Conservation (phyloP, 1,284 basidiomycete species). For the Malassezia dermatis region DNA sequence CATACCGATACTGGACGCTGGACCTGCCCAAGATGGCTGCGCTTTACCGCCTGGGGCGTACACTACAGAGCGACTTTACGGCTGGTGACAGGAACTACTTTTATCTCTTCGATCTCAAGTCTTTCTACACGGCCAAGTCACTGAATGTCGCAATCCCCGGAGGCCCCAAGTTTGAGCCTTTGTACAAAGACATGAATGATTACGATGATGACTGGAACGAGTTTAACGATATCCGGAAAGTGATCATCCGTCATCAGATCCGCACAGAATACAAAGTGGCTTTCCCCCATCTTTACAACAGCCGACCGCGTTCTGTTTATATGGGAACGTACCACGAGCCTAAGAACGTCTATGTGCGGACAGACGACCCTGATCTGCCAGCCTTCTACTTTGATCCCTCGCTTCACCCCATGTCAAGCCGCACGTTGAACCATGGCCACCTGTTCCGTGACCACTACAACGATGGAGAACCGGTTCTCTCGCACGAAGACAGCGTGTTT, state of each 20-base stretch:
- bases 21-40: conserved; percentile 91
- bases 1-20: conserved; percentile 86
- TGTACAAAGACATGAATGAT: conserved; percentile 76
- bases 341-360: conserved; percentile 96
- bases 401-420: conserved; percentile 59
- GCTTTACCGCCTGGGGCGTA: conserved; percentile 85
- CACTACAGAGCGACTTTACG: conserved; percentile 80
- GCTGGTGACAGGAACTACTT: conserved; percentile 66
- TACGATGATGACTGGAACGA: conserved; percentile 99
- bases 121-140: conserved; percentile 90
- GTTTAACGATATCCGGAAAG: conserved; percentile 99
- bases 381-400: conserved; percentile 99
- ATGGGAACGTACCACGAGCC: conserved; percentile 85
- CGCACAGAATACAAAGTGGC: conserved; percentile 98
- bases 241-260: conserved; percentile 97
- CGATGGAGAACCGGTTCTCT: conserved; percentile 50
- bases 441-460: conserved; percentile 32
- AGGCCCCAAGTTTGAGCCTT: conserved; percentile 73
- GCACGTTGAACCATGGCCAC: conserved; percentile 25
- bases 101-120: conserved; percentile 93
- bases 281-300: conserved; percentile 98
- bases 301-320: conserved; percentile 84
- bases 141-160: conserved; percentile 97
- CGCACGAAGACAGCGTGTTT: conserved; percentile 86
- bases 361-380: conserved; percentile 96